Evolutionary conservation across 768 basidiomycete genomes (phyloP).

Genomic region (Lactifluus subvellereus): DNA sequence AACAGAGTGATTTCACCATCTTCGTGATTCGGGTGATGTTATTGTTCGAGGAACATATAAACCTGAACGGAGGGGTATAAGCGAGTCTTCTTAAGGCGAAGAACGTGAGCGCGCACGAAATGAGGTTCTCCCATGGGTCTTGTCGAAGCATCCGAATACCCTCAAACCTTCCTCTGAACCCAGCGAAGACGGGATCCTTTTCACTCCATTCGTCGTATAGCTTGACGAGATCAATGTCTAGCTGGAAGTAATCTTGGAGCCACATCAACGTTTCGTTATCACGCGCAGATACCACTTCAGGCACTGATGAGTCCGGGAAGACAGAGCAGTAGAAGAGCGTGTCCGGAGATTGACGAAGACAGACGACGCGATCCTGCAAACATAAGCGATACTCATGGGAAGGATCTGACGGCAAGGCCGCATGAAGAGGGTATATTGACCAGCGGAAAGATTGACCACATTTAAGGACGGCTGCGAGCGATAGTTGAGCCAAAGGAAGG

Average conservation of each 20-base stretch:
- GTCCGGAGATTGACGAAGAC: conserved; percentile 64
- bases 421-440: conserved; percentile 45
- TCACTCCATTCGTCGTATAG: conserved; percentile 75
- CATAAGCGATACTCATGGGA: conserved; percentile 75
- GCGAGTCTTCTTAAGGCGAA: not conserved
- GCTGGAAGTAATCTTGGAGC: conserved; percentile 86
- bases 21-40: conserved; percentile 92
- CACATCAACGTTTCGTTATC: conserved; percentile 66
- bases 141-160: conserved; percentile 88
- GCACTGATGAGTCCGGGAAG: conserved; percentile 44
- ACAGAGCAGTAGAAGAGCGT: conserved; percentile 66
- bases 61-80: conserved; percentile 41
- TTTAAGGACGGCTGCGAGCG: conserved; percentile 69
- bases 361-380: conserved; percentile 76
- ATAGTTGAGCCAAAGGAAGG: conserved; percentile 61
- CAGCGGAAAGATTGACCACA: conserved; percentile 88
- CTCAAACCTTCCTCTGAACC: conserved; percentile 53
- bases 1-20: conserved; percentile 83
- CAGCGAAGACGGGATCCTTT: conserved; percentile 70
- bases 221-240: conserved; percentile 61
- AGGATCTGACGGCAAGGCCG: conserved; percentile 14
- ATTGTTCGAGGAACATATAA: conserved; percentile 97
- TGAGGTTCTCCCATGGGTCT: conserved; percentile 92
- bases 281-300: conserved; percentile 32
- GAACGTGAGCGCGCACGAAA: conserved; percentile 60